Evolutionary conservation across 1,139 yeast genomes (phyloP).

Genomic region (Hemisphaericaspora xylofermentans): DNA sequence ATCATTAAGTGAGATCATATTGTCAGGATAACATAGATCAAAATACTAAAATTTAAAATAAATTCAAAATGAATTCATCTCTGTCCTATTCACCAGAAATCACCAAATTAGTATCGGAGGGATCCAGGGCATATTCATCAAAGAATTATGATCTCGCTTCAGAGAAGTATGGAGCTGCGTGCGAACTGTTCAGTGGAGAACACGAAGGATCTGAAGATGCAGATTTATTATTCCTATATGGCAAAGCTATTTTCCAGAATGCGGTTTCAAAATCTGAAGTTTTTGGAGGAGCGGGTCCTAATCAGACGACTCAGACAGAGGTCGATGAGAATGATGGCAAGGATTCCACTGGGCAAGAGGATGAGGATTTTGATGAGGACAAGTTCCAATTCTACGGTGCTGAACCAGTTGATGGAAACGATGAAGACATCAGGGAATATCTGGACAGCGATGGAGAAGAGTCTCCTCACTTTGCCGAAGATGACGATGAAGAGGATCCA

Average conservation of each 20-base stretch:
- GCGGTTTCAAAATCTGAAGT: constrained; percentile 78
- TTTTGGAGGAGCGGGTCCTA: constrained; percentile 58
- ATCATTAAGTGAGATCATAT: too few relatives aligned
- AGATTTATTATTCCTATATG: constrained; percentile 71
- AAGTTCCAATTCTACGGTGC: constrained; percentile 59
- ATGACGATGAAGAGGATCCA: constrained; percentile 29
- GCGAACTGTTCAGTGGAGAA: constrained; percentile 53
- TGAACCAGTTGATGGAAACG: constrained; percentile 49
- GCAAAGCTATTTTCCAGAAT: constrained; percentile 73
- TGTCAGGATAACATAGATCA: too few relatives aligned
- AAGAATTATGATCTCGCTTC: constrained; percentile 69
- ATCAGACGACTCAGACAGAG: constrained; percentile 17
- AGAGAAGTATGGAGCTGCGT: constrained; percentile 72
- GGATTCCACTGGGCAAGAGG: constrained; percentile 14
- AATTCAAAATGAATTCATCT: neutral
- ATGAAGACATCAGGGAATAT: constrained; percentile 44
- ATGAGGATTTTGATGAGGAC: constrained; percentile 25
- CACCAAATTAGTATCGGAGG: constrained; percentile 51
- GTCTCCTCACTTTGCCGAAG: too few relatives aligned
- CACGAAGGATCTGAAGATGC: constrained; percentile 58
- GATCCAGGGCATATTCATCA: constrained; percentile 59
- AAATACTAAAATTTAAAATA: neutral
- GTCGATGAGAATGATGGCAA: constrained; percentile 21
- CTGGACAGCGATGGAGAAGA: constrained; percentile 30
- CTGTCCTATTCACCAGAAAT: constrained; percentile 31